These are phyloP conservation scores for Lactarius tabidus DNA, from an alignment of 768 basidiomycete genomes.

Conservation along the genomic window DNA sequence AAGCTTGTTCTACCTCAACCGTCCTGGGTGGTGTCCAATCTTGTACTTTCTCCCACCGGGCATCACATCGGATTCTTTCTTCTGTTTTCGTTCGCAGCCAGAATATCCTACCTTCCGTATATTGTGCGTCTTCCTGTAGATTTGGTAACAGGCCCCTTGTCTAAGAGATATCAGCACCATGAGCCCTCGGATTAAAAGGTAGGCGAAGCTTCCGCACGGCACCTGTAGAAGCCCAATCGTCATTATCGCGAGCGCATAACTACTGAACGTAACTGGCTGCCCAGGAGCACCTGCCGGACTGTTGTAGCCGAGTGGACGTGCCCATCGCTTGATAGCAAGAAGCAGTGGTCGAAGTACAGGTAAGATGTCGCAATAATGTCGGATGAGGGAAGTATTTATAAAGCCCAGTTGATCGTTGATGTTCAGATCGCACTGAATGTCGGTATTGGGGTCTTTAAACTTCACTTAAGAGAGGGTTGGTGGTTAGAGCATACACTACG, in stretches of 20 bases:
- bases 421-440: conserved; percentile 51
- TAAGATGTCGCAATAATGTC: conserved; percentile 45
- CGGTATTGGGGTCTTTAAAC: conserved; percentile 42
- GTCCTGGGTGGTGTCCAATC: conserved; percentile 12
- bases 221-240: conserved; percentile 58
- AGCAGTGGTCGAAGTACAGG: conserved; percentile 46
- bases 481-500: conserved; percentile 3
- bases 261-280: conserved; percentile 46
- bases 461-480: conserved; percentile 39
- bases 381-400: conserved; percentile 48
- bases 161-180: conserved; percentile 32
- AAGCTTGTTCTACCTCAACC: conserved; percentile 13
- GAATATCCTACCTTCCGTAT: conserved; percentile 28
- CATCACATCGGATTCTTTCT: conserved; percentile 18
- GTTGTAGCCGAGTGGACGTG: conserved; percentile 50
- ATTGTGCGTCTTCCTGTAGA: conserved; percentile 40
- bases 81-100: conserved; percentile 32
- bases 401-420: conserved; percentile 59
- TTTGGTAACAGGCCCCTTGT: conserved; percentile 45
- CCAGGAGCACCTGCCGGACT: conserved; percentile 32
- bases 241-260: conserved; percentile 60
- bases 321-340: conserved; percentile 55
- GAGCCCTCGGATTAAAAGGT: not conserved
- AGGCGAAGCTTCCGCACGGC: conserved; percentile 13
- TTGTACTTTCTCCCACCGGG: conserved; percentile 13